These are phyloP conservation scores for Colletotrichum sp. DNA, from an alignment of 2,329 filamentous ascomycete genomes.

Conservation along the genomic window DNA sequence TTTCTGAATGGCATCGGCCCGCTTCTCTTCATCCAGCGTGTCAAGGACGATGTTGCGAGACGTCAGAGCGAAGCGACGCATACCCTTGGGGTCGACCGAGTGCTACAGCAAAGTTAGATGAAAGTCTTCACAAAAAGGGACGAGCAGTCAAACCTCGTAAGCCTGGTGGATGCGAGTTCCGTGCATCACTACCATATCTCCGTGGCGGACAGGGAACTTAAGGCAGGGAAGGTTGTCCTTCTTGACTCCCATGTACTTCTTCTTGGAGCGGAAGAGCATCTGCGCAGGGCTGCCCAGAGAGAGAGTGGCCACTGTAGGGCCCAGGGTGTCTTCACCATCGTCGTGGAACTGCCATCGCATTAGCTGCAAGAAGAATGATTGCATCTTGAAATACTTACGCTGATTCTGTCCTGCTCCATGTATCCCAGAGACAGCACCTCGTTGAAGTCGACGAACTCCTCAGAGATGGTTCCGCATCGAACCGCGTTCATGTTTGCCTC, in stretches of 20 bases:
- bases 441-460: conserved; percentile 56
- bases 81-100: conserved; percentile 53
- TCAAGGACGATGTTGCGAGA: conserved; percentile 55
- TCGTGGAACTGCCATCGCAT: conserved; percentile 61
- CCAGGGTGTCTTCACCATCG: conserved; percentile 68
- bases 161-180: conserved; percentile 62
- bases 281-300: conserved; percentile 62
- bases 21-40: conserved; percentile 36
- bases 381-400: conserved; percentile 37
- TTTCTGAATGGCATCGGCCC: conserved; percentile 29
- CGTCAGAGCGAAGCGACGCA: conserved; percentile 62
- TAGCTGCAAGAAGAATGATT: background rate
- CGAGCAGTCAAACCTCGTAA: conserved; percentile 51
- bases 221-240: conserved; percentile 26
- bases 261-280: conserved; percentile 65
- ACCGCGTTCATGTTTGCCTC: background rate
- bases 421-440: conserved; percentile 69
- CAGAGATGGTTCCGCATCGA: conserved; percentile 25
- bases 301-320: conserved; percentile 66
- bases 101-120: conserved; percentile 43
- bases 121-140: background rate
- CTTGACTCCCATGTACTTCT: conserved; percentile 23
- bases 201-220: conserved; percentile 57
- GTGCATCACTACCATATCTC: conserved; percentile 70
- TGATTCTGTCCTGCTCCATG: conserved; percentile 63